These are phyloP conservation scores for Furcasterigmium sp. DNA, from an alignment of 2,329 filamentous ascomycete species.

Conservation along the genomic window DNA sequence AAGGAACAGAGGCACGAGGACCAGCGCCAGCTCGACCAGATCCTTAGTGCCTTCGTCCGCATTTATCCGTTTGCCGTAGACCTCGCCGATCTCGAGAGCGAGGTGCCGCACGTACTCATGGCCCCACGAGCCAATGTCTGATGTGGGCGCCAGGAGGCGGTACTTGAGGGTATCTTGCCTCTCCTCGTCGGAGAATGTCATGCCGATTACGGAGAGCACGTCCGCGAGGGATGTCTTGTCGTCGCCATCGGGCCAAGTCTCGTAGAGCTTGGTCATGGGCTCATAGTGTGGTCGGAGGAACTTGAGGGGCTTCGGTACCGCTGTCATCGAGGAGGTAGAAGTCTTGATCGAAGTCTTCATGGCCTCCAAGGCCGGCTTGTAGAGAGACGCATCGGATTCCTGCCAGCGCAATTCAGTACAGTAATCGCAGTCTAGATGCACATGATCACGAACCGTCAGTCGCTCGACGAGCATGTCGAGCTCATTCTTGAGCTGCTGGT, in stretches of 20 bases:
- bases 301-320: conserved; percentile 96
- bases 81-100: conserved; percentile 90
- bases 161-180: conserved; percentile 95
- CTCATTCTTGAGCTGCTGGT: conserved; percentile 96
- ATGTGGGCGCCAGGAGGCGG: conserved; percentile 79
- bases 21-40: conserved; percentile 75
- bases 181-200: conserved; percentile 98
- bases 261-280: conserved; percentile 79
- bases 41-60: conserved; percentile 82
- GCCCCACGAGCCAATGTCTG: conserved; percentile 94
- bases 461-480: conserved; percentile 97
- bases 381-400: conserved; percentile 83
- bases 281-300: conserved; percentile 97
- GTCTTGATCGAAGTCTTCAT: conserved; percentile 99
- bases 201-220: conserved; percentile 93
- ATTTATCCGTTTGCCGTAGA: conserved; percentile 82
- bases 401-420: conserved; percentile 6
- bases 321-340: conserved; percentile 98
- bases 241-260: conserved; percentile 77
- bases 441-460: conserved; percentile 62
- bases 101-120: conserved; percentile 97
- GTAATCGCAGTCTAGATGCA: neutral
- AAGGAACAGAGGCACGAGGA: conserved; percentile 88
- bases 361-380: conserved; percentile 86
- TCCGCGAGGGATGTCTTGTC: conserved; percentile 90